Percentiles rank a stretch among this genome's conserved stretches.
phyloP scores from a whole-genome alignment of 2,329 filamentous ascomycete genomes.

The Emmonsia crescens region DNA sequence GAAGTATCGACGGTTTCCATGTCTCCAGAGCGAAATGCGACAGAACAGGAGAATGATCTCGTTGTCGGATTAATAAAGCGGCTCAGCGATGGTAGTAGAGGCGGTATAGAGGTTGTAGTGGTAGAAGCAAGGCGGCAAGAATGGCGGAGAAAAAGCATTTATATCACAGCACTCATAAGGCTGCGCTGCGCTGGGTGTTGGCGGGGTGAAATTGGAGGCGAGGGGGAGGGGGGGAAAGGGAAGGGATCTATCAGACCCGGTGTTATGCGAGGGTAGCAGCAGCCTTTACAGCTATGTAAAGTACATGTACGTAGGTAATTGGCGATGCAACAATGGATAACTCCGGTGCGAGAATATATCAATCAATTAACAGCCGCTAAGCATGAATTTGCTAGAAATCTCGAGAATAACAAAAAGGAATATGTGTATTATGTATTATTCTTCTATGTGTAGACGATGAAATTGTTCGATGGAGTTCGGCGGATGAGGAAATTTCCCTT shows the following conservation, averaged over 20 bases:
- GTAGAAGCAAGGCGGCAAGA: slow-evolving; percentile 2
- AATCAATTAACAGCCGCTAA: slow-evolving; percentile 6
- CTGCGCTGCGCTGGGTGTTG: neutral
- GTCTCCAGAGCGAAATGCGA: slow-evolving; percentile 33
- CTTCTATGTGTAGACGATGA: neutral
- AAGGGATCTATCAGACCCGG: neutral
- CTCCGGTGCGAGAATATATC: neutral
- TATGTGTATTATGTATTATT: neutral
- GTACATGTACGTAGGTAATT: too few relatives aligned
- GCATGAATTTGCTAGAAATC: slow-evolving; percentile 3
- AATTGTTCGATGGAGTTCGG: too few relatives aligned
- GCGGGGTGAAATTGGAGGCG: slow-evolving; percentile 9
- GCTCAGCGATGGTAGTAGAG: slow-evolving; percentile 9
- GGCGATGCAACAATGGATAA: neutral
- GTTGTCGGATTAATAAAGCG: slow-evolving; percentile 18
- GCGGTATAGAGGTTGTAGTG: neutral
- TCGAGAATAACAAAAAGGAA: neutral
- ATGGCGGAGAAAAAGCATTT: slow-evolving; percentile 18
- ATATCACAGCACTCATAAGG: slow-evolving; percentile 14
- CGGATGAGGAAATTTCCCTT: too few relatives aligned
- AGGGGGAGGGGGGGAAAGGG: slow-evolving; percentile 2
- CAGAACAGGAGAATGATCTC: slow-evolving; percentile 30
- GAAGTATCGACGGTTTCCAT: slow-evolving; percentile 77
- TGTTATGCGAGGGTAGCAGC: neutral
- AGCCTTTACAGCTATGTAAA: too few relatives aligned